Conservation (phyloP, 2,329 filamentous ascomycete genomes). For the Alternaria ventricosa region DNA sequence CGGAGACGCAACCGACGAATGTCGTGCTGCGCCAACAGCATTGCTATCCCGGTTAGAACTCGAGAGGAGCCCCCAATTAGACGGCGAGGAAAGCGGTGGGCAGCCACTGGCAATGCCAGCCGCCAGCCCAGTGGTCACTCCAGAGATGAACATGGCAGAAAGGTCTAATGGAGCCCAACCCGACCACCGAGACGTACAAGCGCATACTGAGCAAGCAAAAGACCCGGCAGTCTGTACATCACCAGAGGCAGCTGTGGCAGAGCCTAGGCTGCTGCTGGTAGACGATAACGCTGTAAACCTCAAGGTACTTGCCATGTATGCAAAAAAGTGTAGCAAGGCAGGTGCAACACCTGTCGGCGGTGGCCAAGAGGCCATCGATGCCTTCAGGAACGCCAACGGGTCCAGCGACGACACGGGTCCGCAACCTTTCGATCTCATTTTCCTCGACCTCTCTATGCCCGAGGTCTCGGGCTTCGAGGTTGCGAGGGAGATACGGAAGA, state of each 20-base stretch:
- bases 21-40: neutral
- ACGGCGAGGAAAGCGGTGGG: neutral
- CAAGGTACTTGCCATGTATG: constrained; percentile 11
- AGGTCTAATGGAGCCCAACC: neutral
- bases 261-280: constrained; percentile 8
- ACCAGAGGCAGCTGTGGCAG: neutral
- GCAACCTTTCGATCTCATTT: constrained; percentile 10
- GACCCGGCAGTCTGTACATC: neutral
- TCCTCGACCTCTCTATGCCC: constrained; percentile 12
- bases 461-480: constrained; percentile 10
- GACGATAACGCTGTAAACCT: constrained; percentile 12
- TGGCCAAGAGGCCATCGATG: constrained; percentile 10
- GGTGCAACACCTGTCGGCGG: constrained; percentile 6
- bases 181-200: neutral
- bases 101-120: neutral
- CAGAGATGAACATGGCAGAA: neutral
- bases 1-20: neutral
- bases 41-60: neutral
- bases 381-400: neutral
- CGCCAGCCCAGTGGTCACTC: neutral
- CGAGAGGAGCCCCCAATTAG: neutral
- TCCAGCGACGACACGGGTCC: neutral
- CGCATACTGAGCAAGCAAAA: neutral
- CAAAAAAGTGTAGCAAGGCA: constrained; percentile 4
- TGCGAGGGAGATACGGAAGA: constrained; percentile 11